Base-by-base conservation (phyloP, 192 early-diverging fungal species). In the Podila epigama region DNA sequence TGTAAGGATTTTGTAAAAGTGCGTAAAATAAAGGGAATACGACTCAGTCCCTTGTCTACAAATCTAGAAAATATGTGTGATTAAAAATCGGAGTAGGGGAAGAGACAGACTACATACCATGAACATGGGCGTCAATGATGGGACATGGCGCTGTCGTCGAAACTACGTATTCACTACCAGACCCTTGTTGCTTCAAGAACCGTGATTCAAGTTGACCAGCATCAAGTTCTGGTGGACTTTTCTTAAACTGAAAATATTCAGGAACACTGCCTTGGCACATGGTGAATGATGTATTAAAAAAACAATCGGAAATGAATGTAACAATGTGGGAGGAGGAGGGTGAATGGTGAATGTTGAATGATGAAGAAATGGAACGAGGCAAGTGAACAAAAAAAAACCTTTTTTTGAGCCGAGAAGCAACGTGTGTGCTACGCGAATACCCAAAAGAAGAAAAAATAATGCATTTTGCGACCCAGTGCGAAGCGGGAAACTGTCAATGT, bases 61-160 rank as follows among this genome's bases (percentile, higher is more conserved):
- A n/a, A n/a, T n/a, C n/a, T 65, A 11, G 40, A 22, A n/a, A 44
- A 25, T 10, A 68, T 12, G 31, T n/a, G 32, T 29, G 35, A 25
- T 6, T 18, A 1, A 31, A 22, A 25, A 33, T 13, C 3, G 4
- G 0, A 56, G 20, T 31, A 50, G 9, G 31, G 8, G 51, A 29
- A 7, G 2, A 11, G 8, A 3, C 6, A 18, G 34, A 11, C 5
- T n/a, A 29, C 39, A 37, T 77, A 68, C 73, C 72, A 61, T 82
- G 80, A 29, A 78, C 68, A 53, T 82, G 80, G 4, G 80, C 67
- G 50, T 82, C 80, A 51, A 82, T 80, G 22, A 82, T 66, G 35
- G 75, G 71, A 32, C 80, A 75, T 9, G 68, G 80, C 0, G 75
- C 54, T 2, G 20, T 51, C 16, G 18, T 50, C 8, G 66, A 36